These are phyloP conservation scores for Corniculantispora saksenae DNA, from an alignment of 2,329 filamentous ascomycete genomes.

Conservation along the genomic window DNA sequence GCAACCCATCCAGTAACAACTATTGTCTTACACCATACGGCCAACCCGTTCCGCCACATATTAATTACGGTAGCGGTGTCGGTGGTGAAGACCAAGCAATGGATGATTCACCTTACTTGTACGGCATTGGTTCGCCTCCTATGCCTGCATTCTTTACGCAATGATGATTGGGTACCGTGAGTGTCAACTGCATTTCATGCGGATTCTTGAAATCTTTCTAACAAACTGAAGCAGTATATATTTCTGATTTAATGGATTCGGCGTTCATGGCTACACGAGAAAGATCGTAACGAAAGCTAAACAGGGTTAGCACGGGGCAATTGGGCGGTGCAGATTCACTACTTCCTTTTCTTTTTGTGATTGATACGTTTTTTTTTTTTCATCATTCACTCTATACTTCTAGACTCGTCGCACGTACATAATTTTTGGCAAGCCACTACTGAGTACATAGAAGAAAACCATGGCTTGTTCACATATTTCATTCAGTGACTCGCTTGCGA, in stretches of 20 bases:
- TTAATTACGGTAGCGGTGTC: constrained; percentile 36
- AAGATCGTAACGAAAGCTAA: neutral
- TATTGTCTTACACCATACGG: constrained; percentile 24
- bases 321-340: neutral
- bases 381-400: neutral
- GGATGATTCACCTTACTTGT: constrained; percentile 33
- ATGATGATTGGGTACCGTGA: neutral
- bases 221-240: neutral
- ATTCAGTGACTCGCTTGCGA: neutral
- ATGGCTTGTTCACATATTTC: neutral
- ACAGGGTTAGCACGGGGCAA: neutral
- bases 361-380: too few species aligned
- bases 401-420: neutral
- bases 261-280: constrained; percentile 1
- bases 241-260: neutral
- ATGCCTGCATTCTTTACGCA: constrained; percentile 11
- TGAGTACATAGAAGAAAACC: neutral
- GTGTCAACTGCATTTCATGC: neutral
- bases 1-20: constrained; percentile 28
- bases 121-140: constrained; percentile 24
- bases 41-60: constrained; percentile 29
- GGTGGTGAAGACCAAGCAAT: constrained; percentile 36
- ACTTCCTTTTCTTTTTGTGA: neutral
- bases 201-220: neutral
- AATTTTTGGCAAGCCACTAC: neutral